A percentile compares a stretch with the other conserved stretches of the same genome.
phyloP scores from a whole-genome alignment of 257 asterid genomes.

The Solanum dulcamara region DNA sequence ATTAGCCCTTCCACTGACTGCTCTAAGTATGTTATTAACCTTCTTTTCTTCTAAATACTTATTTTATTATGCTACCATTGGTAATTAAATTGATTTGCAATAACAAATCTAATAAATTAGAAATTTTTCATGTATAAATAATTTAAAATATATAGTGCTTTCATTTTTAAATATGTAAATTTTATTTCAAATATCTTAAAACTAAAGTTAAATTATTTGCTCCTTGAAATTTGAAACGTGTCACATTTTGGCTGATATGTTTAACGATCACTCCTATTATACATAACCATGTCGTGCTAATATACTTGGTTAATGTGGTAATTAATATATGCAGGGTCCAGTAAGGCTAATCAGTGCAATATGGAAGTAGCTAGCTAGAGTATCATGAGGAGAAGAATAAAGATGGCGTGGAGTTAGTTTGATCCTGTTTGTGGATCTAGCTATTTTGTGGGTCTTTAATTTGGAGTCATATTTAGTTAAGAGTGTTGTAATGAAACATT shows the following conservation, averaged over 20 bases:
- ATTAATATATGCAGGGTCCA: neutral
- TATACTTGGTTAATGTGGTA: neutral
- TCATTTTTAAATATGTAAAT: no score
- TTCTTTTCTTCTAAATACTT: no score
- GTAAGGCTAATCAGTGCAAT: neutral
- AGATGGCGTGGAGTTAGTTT: neutral
- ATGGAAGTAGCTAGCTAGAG: neutral
- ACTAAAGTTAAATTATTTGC: no score
- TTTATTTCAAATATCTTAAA: no score
- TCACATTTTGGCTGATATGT: no score
- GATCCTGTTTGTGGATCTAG: neutral
- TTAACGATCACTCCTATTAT: neutral
- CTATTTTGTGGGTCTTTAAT: neutral
- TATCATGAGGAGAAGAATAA: neutral
- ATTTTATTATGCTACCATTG: no score
- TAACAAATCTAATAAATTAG: no score
- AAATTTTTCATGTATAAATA: no score
- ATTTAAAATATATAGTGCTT: no score
- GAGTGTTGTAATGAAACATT: neutral
- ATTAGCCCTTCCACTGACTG: slow-evolving; percentile 11
- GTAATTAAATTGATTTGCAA: no score
- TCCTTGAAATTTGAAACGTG: no score
- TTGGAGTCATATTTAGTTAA: neutral
- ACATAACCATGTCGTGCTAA: neutral
- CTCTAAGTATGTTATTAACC: neutral